phyloP scores from a whole-genome alignment of 257 asterid species.

The Nemophila menziesii region DNA sequence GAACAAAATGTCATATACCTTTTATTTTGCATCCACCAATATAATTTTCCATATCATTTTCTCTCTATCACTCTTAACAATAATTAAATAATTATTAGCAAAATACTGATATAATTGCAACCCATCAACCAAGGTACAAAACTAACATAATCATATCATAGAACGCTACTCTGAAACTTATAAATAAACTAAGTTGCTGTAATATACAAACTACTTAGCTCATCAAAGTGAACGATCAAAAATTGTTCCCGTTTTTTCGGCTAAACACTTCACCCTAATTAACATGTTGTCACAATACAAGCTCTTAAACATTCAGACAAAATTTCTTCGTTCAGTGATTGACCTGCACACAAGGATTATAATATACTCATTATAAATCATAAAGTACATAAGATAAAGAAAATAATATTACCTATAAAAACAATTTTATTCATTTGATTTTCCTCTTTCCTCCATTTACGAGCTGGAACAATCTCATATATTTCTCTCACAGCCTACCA shows the following conservation, averaged over 20 bases:
- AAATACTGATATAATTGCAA: too few relatives aligned
- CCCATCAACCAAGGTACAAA: too few relatives aligned
- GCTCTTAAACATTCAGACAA: slow-evolving; percentile 36
- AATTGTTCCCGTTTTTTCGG: not conserved
- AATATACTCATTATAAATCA: not conserved
- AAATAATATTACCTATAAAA: slow-evolving; percentile 50
- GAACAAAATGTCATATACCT: too few relatives aligned
- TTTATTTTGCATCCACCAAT: too few relatives aligned
- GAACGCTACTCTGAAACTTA: too few relatives aligned
- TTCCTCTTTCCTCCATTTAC: slow-evolving; percentile 66
- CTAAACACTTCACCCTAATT: not conserved
- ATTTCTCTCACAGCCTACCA: slow-evolving; percentile 89
- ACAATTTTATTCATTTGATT: slow-evolving; percentile 59
- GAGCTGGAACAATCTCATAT: slow-evolving; percentile 80
- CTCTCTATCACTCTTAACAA: too few relatives aligned
- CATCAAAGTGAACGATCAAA: too few relatives aligned
- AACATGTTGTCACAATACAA: slow-evolving; percentile 24
- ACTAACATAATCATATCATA: too few relatives aligned
- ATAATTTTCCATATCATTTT: too few relatives aligned
- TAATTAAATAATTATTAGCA: too few relatives aligned
- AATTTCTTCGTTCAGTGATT: slow-evolving; percentile 52
- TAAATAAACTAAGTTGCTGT: too few relatives aligned
- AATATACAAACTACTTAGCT: too few relatives aligned
- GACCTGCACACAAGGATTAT: slow-evolving; percentile 39
- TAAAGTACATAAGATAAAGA: not conserved